These are phyloP conservation scores for Fusarium sp. DNA, from an alignment of 2,329 filamentous ascomycete genomes.

Conservation along the genomic window DNA sequence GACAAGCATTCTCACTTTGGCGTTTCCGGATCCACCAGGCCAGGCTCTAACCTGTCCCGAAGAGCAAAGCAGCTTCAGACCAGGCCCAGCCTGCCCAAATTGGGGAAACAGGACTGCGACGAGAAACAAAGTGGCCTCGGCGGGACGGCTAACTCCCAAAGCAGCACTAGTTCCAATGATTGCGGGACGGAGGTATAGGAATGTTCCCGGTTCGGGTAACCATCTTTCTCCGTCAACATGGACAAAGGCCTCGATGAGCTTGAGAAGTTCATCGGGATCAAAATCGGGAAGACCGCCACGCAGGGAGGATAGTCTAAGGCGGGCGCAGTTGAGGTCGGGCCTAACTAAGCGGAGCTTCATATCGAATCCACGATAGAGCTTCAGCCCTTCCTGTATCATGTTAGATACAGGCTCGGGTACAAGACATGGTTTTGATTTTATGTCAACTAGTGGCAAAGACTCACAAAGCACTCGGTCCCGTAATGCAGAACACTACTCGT, in stretches of 20 bases:
- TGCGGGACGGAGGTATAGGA: neutral
- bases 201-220: neutral
- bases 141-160: neutral
- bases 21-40: neutral
- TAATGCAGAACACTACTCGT: neutral
- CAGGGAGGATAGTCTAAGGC: neutral
- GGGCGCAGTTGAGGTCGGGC: neutral
- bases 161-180: neutral
- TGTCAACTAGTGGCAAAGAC: neutral
- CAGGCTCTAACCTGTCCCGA: neutral
- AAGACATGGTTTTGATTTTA: too few relatives aligned
- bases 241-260: neutral
- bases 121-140: neutral
- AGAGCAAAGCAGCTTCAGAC: neutral
- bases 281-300: neutral
- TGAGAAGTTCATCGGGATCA: neutral
- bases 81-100: neutral
- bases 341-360: neutral
- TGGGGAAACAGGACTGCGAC: neutral
- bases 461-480: neutral
- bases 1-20: neutral
- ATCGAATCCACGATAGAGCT: neutral
- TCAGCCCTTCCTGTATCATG: neutral
- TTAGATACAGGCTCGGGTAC: neutral
- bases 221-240: neutral